Evolutionary conservation across 2,329 filamentous ascomycete genomes (phyloP).

Genomic region (Chrysoporthe deuterocubensis): DNA sequence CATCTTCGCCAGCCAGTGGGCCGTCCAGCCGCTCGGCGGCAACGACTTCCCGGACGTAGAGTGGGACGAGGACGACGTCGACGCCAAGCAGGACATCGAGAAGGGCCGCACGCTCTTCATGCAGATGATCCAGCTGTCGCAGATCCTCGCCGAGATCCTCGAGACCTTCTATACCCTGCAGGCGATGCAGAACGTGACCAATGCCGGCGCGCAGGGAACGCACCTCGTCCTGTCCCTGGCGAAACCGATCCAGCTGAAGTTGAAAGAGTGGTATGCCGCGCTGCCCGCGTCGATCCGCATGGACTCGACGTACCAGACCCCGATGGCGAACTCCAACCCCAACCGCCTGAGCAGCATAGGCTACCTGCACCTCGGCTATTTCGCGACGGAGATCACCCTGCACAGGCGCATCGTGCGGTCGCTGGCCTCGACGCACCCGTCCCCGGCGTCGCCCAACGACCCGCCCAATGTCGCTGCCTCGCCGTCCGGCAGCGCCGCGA

Average conservation of each 20-base stretch:
- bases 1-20: constrained; percentile 72
- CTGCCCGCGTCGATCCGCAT: constrained; percentile 69
- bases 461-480: constrained; percentile 28
- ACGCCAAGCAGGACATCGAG: constrained; percentile 68
- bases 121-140: constrained; percentile 75
- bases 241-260: constrained; percentile 80
- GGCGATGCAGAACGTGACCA: constrained; percentile 70
- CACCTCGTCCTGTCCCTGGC: constrained; percentile 74
- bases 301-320: constrained; percentile 58
- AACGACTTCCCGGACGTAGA: constrained; percentile 77
- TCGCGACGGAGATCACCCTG: constrained; percentile 90
- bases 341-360: constrained; percentile 65
- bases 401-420: constrained; percentile 90
- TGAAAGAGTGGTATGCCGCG: constrained; percentile 80
- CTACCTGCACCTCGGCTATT: constrained; percentile 89
- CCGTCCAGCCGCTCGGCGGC: constrained; percentile 65
- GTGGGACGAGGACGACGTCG: constrained; percentile 63
- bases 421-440: constrained; percentile 54
- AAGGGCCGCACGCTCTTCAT: constrained; percentile 72
- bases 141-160: constrained; percentile 78
- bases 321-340: constrained; percentile 40
- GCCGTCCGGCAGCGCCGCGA: constrained; percentile 38
- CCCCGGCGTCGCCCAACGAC: constrained; percentile 29
- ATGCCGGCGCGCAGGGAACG: constrained; percentile 71
- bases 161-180: constrained; percentile 82